These are phyloP conservation scores for Vitis hybrid DNA, from an alignment of 177 flowering plant species.

Conservation along the genomic window DNA sequence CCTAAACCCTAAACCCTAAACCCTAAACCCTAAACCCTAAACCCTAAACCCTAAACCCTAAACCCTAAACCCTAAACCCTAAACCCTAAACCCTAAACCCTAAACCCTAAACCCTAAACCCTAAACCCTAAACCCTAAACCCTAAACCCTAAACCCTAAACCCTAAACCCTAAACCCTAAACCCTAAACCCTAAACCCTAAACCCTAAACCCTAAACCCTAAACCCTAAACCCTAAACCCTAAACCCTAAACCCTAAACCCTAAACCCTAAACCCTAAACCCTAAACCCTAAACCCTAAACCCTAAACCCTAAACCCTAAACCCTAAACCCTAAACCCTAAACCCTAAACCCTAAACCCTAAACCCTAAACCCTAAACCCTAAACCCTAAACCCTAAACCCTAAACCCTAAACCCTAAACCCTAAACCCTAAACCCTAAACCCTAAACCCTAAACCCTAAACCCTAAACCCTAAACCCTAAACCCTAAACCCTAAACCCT, in stretches of 20 bases:
- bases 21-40: too few relatives aligned
- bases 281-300: constrained; percentile 22
- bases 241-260: constrained; percentile 10
- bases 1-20: too few relatives aligned
- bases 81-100: constrained; percentile 5
- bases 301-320: constrained; percentile 24
- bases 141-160: constrained; percentile 12
- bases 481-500: constrained; percentile 20
- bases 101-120: constrained; percentile 10
- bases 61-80: too few relatives aligned
- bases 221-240: constrained; percentile 8
- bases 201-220: constrained; percentile 5
- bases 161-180: constrained; percentile 7
- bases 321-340: constrained; percentile 29
- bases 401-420: constrained; percentile 20
- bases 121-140: constrained; percentile 3
- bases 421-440: constrained; percentile 27
- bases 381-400: constrained; percentile 32
- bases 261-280: constrained; percentile 12
- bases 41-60: too few relatives aligned
- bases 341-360: constrained; percentile 29
- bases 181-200: constrained; percentile 1
- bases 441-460: too few relatives aligned
- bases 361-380: constrained; percentile 24
- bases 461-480: too few relatives aligned